Percentiles rank a stretch among this genome's conserved stretches.
Conservation (phyloP, 495 filamentous ascomycete genomes). For the Xylaria telfairii region DNA sequence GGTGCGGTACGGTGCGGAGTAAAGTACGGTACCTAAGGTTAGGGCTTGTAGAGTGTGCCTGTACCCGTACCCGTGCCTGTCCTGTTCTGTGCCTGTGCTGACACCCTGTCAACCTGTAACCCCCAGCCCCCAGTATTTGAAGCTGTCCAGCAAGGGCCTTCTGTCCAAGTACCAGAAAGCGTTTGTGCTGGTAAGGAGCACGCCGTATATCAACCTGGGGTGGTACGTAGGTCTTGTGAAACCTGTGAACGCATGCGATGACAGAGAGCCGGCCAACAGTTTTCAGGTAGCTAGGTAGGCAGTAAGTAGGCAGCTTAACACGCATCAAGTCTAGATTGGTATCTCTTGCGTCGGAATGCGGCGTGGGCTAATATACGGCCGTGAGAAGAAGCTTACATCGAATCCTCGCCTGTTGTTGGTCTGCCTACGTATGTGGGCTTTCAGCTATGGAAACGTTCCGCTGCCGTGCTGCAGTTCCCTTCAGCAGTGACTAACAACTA, state of each 20-base stretch:
- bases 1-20: conserved; percentile 3
- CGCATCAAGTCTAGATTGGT: conserved; percentile 3
- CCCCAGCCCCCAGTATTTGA: neutral
- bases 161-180: conserved; percentile 6
- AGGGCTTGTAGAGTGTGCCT: neutral
- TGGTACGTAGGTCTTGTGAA: conserved; percentile 8
- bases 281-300: neutral
- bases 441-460: conserved; percentile 17
- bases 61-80: neutral
- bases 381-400: conserved; percentile 20
- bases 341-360: neutral
- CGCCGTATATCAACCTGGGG: neutral
- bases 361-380: conserved; percentile 1
- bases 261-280: neutral
- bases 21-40: conserved; percentile 10
- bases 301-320: conserved; percentile 3
- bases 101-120: conserved; percentile 1
- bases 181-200: neutral
- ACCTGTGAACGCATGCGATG: neutral
- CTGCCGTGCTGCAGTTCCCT: neutral
- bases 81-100: neutral
- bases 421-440: conserved; percentile 15
- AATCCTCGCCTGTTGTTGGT: conserved; percentile 12
- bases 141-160: conserved; percentile 6
- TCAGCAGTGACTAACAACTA: neutral